Conservation (phyloP, 1,284 basidiomycete species). For the Mycosarcoma mackinlayi region DNA sequence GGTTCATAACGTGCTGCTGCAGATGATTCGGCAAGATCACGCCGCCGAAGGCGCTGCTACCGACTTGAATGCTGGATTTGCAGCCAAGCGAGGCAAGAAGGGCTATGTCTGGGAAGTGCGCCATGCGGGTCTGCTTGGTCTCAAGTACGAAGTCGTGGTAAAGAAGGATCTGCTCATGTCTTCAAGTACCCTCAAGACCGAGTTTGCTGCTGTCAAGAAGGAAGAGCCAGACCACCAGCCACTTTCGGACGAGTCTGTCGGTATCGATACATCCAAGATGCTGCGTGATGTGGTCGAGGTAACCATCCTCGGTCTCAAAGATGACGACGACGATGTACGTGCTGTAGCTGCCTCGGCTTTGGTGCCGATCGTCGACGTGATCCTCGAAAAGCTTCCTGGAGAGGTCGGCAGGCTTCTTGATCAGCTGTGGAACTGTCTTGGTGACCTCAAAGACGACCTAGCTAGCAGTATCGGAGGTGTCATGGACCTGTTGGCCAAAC, state of each 20-base stretch:
- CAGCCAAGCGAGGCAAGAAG: slow-evolving; percentile 69
- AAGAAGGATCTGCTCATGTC: slow-evolving; percentile 79
- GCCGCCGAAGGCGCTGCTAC: slow-evolving; percentile 33
- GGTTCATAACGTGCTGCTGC: slow-evolving; percentile 84
- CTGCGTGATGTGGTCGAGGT: slow-evolving; percentile 56
- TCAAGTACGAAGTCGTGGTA: slow-evolving; percentile 98
- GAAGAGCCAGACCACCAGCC: slow-evolving; percentile 22
- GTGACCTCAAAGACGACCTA: slow-evolving; percentile 94
- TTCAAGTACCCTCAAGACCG: slow-evolving; percentile 17
- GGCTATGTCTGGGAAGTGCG: slow-evolving; percentile 94
- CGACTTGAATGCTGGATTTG: slow-evolving; percentile 55
- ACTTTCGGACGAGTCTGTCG: neutral
- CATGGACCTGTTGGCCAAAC: slow-evolving; percentile 80
- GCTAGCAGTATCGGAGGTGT: slow-evolving; percentile 96
- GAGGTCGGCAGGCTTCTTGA: slow-evolving; percentile 74
- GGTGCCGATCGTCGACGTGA: slow-evolving; percentile 82
- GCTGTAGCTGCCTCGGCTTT: slow-evolving; percentile 93
- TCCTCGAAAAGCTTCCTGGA: slow-evolving; percentile 79
- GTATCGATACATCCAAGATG: slow-evolving; percentile 41
- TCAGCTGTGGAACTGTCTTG: slow-evolving; percentile 90
- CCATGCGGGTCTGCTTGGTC: slow-evolving; percentile 93
- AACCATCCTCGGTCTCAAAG: slow-evolving; percentile 76
- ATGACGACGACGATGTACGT: slow-evolving; percentile 95
- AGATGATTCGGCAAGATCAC: slow-evolving; percentile 91
- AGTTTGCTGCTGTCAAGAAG: slow-evolving; percentile 23